These are phyloP conservation scores for Mallotus nudiflorus DNA, from an alignment of 345 rosid species.

Conservation along the genomic window DNA sequence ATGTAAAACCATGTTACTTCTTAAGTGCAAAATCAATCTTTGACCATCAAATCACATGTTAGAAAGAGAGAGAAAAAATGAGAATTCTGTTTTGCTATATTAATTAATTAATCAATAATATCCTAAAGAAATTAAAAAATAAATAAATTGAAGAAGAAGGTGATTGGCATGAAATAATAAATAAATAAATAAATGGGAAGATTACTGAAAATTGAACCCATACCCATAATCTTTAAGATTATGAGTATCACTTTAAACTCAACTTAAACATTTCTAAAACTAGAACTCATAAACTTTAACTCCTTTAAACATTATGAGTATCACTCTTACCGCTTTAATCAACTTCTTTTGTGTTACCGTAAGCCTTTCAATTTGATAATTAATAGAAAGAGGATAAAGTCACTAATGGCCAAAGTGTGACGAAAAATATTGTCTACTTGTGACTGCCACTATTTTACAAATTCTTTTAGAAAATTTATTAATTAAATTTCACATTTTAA, in stretches of 20 bases:
- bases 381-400: not conserved
- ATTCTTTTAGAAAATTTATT: too few relatives aligned
- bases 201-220: too few relatives aligned
- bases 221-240: too few relatives aligned
- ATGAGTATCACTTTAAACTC: too few relatives aligned
- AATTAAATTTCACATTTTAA: too few relatives aligned
- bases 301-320: too few relatives aligned
- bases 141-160: not conserved
- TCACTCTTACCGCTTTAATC: too few relatives aligned
- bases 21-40: not conserved
- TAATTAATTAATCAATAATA: not conserved
- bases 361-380: not conserved
- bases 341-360: not conserved
- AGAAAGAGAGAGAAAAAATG: not conserved
- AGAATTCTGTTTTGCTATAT: not conserved
- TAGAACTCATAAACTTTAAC: too few relatives aligned
- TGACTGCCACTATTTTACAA: not conserved
- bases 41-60: conserved; percentile 23
- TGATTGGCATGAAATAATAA: not conserved
- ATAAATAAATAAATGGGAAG: not conserved
- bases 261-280: too few relatives aligned
- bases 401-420: too few relatives aligned
- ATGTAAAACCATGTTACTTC: conserved; percentile 8
- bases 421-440: not conserved
- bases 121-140: too few relatives aligned